A percentile compares a stretch with the other conserved stretches of the same genome.
These are phyloP conservation scores for Colletotrichum scovillei DNA, from an alignment of 2,329 filamentous ascomycete genomes.

Conservation along the genomic window DNA sequence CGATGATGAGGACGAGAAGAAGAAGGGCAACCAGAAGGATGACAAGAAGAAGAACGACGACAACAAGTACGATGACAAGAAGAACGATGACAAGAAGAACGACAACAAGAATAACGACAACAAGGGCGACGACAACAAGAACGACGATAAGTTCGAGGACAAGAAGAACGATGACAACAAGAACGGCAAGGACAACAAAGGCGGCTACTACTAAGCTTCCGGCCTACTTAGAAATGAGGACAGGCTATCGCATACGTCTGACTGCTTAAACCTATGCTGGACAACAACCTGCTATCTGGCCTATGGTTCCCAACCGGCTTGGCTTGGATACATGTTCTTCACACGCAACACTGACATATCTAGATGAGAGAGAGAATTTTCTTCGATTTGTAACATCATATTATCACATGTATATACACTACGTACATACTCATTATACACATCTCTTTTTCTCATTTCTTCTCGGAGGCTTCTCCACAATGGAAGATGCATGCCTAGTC, in stretches of 20 bases:
- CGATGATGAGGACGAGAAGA: background rate
- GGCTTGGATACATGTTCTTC: background rate
- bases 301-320: background rate
- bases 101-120: constrained; percentile 1
- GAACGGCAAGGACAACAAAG: constrained; percentile 1
- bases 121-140: background rate
- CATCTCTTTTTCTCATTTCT: background rate
- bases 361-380: too few species aligned
- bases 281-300: background rate
- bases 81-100: background rate
- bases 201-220: background rate
- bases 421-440: background rate
- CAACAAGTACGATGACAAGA: background rate
- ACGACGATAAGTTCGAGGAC: background rate
- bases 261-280: background rate
- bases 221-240: background rate
- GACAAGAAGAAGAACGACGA: background rate
- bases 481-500: background rate
- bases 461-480: too few species aligned
- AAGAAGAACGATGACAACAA: background rate
- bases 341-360: too few species aligned
- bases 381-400: background rate
- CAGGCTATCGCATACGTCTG: background rate
- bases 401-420: background rate
- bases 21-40: background rate